Conservation (phyloP, 352 stramenopile species). For the Phytophthora aleatoria region DNA sequence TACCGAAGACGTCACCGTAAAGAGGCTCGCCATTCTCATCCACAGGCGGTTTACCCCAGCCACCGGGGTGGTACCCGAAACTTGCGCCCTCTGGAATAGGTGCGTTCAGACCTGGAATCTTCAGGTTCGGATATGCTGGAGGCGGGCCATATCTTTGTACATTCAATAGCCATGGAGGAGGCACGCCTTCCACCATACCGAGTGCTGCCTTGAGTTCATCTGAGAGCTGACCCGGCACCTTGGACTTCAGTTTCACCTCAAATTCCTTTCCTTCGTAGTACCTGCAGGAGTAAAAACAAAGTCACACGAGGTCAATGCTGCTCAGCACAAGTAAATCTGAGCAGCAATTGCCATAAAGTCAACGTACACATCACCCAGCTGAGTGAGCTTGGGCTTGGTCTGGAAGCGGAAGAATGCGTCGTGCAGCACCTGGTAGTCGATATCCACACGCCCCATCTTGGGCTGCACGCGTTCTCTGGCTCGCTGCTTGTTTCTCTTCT, state of each 20-base stretch:
- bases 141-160: constrained; percentile 98
- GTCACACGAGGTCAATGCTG: constrained; percentile 5
- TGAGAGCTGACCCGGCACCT: constrained; percentile 90
- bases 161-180: constrained; percentile 98
- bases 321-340: not conserved
- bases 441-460: constrained; percentile 97
- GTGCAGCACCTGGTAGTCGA: constrained; percentile 98
- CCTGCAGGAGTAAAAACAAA: constrained; percentile 29
- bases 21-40: constrained; percentile 95
- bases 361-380: constrained; percentile 79
- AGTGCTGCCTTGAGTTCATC: constrained; percentile 91
- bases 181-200: constrained; percentile 93
- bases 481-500: constrained; percentile 93
- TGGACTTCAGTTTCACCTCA: constrained; percentile 90
- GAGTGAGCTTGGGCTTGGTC: constrained; percentile 95
- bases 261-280: constrained; percentile 99
- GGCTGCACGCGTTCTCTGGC: constrained; percentile 93
- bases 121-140: constrained; percentile 95
- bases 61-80: constrained; percentile 96
- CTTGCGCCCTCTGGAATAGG: constrained; percentile 93
- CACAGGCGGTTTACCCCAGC: constrained; percentile 98
- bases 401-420: constrained; percentile 99
- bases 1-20: constrained; percentile 97
- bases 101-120: constrained; percentile 97
- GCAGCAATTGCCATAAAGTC: not conserved